These are phyloP conservation scores for Pichia pseudocactophila DNA, from an alignment of 805 yeast species.

Conservation along the genomic window DNA sequence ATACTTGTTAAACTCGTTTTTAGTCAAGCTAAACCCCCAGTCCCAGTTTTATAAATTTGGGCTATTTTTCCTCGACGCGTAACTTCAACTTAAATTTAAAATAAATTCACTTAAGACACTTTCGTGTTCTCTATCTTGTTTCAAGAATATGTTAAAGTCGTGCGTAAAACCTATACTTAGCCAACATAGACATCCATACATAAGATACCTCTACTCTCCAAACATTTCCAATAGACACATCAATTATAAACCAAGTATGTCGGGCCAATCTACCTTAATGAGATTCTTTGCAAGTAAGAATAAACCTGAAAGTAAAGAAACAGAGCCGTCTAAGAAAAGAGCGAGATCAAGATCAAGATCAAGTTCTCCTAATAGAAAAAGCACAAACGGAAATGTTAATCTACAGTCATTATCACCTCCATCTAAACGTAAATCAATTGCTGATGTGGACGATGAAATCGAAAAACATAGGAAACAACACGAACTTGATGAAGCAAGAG, in stretches of 20 bases:
- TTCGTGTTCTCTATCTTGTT: no score
- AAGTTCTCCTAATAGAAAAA: neutral
- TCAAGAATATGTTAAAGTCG: no score
- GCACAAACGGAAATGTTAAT: neutral
- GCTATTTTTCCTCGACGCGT: no score
- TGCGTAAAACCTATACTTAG: neutral
- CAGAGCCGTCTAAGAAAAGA: neutral
- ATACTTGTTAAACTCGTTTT: neutral
- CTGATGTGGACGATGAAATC: slow-evolving; percentile 9
- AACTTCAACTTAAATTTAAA: no score
- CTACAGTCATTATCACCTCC: slow-evolving; percentile 1
- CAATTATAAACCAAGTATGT: neutral
- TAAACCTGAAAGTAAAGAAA: neutral
- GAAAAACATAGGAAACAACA: slow-evolving; percentile 13
- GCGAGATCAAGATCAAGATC: slow-evolving; percentile 4
- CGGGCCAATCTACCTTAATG: slow-evolving; percentile 10
- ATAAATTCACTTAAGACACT: no score
- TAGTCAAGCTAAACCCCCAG: no score
- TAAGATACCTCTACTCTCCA: neutral
- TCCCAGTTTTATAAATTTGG: no score
- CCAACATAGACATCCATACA: no score
- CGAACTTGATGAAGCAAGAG: slow-evolving; percentile 21
- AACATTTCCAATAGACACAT: neutral
- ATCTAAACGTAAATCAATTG: neutral
- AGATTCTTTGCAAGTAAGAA: slow-evolving; percentile 12